phyloP scores from a whole-genome alignment of 139 green algal genomes.

The Picochlorum sp. region DNA sequence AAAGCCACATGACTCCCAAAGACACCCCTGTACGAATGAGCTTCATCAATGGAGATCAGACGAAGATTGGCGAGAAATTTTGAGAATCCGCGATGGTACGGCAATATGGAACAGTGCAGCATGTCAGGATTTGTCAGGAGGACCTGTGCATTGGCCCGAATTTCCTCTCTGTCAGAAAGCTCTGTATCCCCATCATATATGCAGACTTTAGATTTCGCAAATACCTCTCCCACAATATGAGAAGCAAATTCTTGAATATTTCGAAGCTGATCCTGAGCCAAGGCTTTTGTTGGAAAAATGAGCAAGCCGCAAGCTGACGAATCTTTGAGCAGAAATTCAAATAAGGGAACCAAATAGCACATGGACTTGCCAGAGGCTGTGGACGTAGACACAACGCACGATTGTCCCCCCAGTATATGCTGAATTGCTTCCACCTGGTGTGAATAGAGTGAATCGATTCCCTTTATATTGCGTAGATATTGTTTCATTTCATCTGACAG shows the following conservation, averaged over 20 bases:
- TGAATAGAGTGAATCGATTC: constrained; percentile 38
- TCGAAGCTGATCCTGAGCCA: constrained; percentile 72
- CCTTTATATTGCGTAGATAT: constrained; percentile 31
- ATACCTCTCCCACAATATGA: constrained; percentile 41
- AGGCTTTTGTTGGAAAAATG: constrained; percentile 93
- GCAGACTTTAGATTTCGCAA: constrained; percentile 30
- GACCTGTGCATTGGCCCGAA: constrained; percentile 50
- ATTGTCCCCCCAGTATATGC: constrained; percentile 15
- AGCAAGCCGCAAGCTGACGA: constrained; percentile 60
- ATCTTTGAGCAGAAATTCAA: constrained; percentile 46
- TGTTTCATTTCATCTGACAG: neutral
- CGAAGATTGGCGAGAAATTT: constrained; percentile 63
- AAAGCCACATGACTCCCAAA: constrained; percentile 85
- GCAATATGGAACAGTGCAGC: constrained; percentile 84
- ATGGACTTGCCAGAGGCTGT: constrained; percentile 90
- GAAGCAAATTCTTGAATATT: constrained; percentile 41
- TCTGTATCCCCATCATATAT: constrained; percentile 87
- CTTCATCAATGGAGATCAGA: constrained; percentile 87
- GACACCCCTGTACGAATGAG: constrained; percentile 75
- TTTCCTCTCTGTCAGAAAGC: constrained; percentile 19
- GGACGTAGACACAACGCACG: constrained; percentile 78
- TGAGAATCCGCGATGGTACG: constrained; percentile 54
- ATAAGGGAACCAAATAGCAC: constrained; percentile 81
- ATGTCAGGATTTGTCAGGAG: constrained; percentile 97
- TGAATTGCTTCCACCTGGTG: constrained; percentile 42